Base-by-base conservation (phyloP, 306 rosid genomes). In the Begonia masoniana region DNA sequence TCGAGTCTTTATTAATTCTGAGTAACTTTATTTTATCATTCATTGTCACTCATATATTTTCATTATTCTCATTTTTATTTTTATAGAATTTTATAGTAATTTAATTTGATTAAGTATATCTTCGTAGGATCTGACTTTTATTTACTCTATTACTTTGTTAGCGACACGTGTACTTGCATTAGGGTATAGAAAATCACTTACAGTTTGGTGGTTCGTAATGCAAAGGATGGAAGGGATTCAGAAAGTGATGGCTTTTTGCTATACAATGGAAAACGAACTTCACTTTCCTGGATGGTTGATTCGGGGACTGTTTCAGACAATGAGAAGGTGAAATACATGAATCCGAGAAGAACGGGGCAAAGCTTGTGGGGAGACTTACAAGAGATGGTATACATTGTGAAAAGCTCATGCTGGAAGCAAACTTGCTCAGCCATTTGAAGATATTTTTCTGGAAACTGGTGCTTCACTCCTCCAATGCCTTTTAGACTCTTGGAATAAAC, bases 221-320 rank as follows among this genome's bases (percentile, higher is more conserved):
- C 85, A 11, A 50, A 62, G 66, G 82, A 71, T 56, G 84, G 69
- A 60, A 63, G 55, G 7, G 80, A 86, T 83, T 81, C 94, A 47
- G 78, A 65, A 55, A 65, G 42, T 69, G 83, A 81, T 74, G 99
- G 94, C 13, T 83, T 78, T 66, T 65, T 74, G 35, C 86, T 76
- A 12, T 86, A 83, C 68, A 69, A 65, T 52, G 96, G 99, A 66
- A 91, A 79, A 62, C 80, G 94, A 71, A 86, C 96, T 14, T 67
- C 81, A 51, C 72, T 91, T 65, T 52, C 88, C 41, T 86, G 99
- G 99, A 91, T 86, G 96, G 75, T 86, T 65, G 96, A 83, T 74
- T 58, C 68, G 76, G 96, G 94, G 58, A 79, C 72, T 41, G 63
- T 91, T 42, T 57, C 78, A 55, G 75, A 72, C 59, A 76, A 77